These are phyloP conservation scores for Apium graveolens DNA, from an alignment of 129 eudicot species.

Conservation along the genomic window DNA sequence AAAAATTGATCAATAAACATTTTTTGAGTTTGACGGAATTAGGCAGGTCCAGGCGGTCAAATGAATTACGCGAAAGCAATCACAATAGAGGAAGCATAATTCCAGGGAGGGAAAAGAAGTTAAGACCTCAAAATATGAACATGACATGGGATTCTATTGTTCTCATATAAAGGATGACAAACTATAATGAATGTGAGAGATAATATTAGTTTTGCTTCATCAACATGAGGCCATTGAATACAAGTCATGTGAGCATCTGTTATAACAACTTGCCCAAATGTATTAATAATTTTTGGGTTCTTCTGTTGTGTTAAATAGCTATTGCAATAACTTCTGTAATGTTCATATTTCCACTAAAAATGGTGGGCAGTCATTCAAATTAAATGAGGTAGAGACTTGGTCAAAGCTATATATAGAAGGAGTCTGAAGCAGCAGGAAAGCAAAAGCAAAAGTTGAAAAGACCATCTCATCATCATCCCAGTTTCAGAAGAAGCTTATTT, in stretches of 20 bases:
- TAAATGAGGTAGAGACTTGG: background rate
- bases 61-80: too few species aligned
- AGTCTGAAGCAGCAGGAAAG: background rate
- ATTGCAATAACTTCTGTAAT: background rate
- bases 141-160: background rate
- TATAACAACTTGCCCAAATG: slow-evolving; percentile 1
- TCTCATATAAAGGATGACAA: background rate
- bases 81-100: background rate
- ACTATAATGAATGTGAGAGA: background rate
- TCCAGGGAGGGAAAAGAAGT: background rate
- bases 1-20: too few species aligned
- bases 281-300: background rate
- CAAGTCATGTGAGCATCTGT: background rate
- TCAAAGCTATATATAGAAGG: background rate
- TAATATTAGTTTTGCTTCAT: background rate
- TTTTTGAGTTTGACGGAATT: too few species aligned
- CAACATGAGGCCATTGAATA: background rate
- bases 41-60: too few species aligned
- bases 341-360: background rate
- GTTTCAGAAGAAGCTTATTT: background rate
- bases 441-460: slow-evolving; percentile 1
- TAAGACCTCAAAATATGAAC: background rate
- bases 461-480: background rate
- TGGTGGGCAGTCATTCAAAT: slow-evolving; percentile 6
- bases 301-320: background rate